Percentiles rank a stretch among this genome's conserved stretches.
phyloP scores from a whole-genome alignment of 768 basidiomycete genomes.

The Leccinum variicolor region DNA sequence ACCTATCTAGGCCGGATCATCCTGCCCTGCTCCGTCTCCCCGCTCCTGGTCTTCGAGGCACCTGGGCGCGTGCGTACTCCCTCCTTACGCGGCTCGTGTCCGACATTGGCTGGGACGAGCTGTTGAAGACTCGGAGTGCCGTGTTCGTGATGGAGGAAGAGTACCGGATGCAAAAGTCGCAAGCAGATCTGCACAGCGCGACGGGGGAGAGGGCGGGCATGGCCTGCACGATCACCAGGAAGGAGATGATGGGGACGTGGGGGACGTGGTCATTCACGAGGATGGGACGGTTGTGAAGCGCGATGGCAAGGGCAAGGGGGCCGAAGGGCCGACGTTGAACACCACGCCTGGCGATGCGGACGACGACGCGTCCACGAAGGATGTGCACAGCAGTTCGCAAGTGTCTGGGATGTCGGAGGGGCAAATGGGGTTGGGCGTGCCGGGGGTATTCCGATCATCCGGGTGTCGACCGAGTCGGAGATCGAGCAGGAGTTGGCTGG shows the following conservation, averaged over 20 bases:
- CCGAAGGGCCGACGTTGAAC: conserved; percentile 4
- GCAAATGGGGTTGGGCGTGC: conserved; percentile 3
- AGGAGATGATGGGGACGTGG: background rate
- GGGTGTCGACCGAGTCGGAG: conserved; percentile 71
- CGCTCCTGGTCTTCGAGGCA: conserved; percentile 90
- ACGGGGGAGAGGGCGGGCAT: conserved; percentile 39
- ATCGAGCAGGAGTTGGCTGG: conserved; percentile 46
- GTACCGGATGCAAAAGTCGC: conserved; percentile 94
- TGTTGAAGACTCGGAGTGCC: conserved; percentile 86
- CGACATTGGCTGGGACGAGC: conserved; percentile 98
- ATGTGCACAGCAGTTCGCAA: conserved; percentile 38
- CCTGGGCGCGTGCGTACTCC: conserved; percentile 94
- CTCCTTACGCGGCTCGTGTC: conserved; percentile 87
- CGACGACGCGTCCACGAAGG: conserved; percentile 72
- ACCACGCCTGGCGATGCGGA: conserved; percentile 32
- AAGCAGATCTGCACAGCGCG: conserved; percentile 56
- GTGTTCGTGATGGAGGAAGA: conserved; percentile 99
- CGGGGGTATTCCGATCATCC: conserved; percentile 61
- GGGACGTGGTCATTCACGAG: conserved; percentile 55
- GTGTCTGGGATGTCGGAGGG: conserved; percentile 28
- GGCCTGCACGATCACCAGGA: conserved; percentile 15
- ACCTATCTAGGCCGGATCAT: conserved; percentile 70
- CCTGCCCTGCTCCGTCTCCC: conserved; percentile 92
- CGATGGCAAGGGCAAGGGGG: conserved; percentile 1
- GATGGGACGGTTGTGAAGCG: conserved; percentile 48